These are phyloP conservation scores for Entomophthora muscae DNA, from an alignment of 371 early-diverging fungal genomes.

Conservation along the genomic window DNA sequence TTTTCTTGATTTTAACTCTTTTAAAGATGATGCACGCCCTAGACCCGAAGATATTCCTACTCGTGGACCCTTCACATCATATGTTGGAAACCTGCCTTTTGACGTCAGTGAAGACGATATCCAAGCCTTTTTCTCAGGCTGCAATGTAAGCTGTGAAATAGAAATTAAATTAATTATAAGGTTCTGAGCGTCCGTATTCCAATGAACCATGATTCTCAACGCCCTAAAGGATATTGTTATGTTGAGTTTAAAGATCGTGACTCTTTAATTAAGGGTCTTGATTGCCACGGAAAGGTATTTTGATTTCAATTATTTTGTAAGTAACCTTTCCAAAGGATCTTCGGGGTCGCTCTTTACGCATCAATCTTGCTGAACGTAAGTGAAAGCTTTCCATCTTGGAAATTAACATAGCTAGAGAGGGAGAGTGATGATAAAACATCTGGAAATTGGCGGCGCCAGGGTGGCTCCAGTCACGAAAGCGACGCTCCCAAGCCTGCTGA, in stretches of 20 bases:
- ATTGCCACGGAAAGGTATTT: conserved; percentile 30
- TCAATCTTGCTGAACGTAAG: conserved; percentile 78
- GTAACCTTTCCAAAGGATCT: not conserved
- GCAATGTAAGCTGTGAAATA: conserved; percentile 24
- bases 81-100: conserved; percentile 76
- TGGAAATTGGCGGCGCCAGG: conserved; percentile 26
- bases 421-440: conserved; percentile 20
- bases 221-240: conserved; percentile 84
- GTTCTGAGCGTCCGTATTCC: conserved; percentile 44
- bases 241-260: conserved; percentile 78
- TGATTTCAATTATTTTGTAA: not conserved
- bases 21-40: conserved; percentile 19
- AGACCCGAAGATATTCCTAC: conserved; percentile 58
- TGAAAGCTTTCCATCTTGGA: no score
- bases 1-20: conserved; percentile 8
- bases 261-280: conserved; percentile 60
- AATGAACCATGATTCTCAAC: conserved; percentile 13
- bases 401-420: conserved; percentile 18
- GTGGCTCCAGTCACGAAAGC: conserved; percentile 11
- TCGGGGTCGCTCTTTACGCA: conserved; percentile 47
- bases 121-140: conserved; percentile 43
- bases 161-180: conserved; percentile 12
- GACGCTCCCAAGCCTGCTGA: conserved; percentile 8
- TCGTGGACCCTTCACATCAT: conserved; percentile 71
- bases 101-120: conserved; percentile 58